Evolutionary conservation across 2,329 filamentous ascomycete species (phyloP), one percentile per base, ranked within the genome.

Genomic region (Exserohilum rostratum): DNA sequence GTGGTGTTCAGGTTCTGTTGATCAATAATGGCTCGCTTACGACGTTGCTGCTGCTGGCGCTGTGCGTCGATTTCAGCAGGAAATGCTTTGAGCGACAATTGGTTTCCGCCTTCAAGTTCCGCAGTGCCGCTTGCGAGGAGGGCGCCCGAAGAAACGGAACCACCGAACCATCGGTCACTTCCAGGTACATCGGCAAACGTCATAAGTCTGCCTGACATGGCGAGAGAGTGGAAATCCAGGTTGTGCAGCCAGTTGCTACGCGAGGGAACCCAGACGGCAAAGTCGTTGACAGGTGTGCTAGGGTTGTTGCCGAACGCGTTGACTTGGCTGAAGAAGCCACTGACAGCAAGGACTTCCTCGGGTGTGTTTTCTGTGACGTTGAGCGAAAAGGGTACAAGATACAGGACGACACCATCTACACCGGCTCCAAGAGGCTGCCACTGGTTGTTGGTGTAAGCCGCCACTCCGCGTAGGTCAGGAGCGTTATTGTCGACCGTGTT

Each of bases 211-310:
- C 95, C 96, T 53, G 83, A 82, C 65, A 96, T 84, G 6, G 84
- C 81, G 50, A 90, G 86, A 29, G 87, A 82, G 6, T 84, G 77
- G 6, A 85, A 79, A 10, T 76, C 66, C 15, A 97, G 78, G 63
- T 96, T 95, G 69, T 91, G 86, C 13, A 99, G 81, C 95, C 95
- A 99, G 71, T 95, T 95, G 53, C 82, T 83, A 58, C 84, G 82
- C 3, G 92, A 96, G 3, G 90, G 90, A 6, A 98, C 88, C 95
- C 95, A 99, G 33, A 98, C 82, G 12, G 91, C 93, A 67, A 99
- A 91, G 2, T 93, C 92, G 46, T 85, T 76, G 0, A 87, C 89
- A 7, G 83, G 67, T 25, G 87, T 81, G 9, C 86, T 83, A 6
- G 81, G 74, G 61, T 87, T 87, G 60, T 80, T 80, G 31, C 79